These are phyloP conservation scores for Citrus mangshanensis DNA, from an alignment of 345 rosid species.

Conservation along the genomic window DNA sequence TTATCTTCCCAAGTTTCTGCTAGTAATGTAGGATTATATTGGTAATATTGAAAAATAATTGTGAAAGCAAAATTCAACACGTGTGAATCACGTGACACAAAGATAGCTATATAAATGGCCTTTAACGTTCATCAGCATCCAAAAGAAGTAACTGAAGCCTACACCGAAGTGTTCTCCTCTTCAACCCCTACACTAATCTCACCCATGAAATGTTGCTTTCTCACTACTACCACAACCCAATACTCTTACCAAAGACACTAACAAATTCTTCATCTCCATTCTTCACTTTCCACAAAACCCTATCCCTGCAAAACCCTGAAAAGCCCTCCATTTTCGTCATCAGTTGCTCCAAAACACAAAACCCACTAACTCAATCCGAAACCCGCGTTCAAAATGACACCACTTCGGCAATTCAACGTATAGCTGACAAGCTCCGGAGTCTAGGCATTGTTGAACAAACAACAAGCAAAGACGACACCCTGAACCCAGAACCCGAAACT, in stretches of 20 bases:
- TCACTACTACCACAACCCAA: conserved; percentile 21
- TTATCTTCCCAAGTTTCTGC: no score
- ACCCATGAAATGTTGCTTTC: conserved; percentile 45
- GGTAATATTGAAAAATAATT: no score
- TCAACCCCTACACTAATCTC: neutral
- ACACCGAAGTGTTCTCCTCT: neutral
- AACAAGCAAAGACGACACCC: conserved; percentile 2
- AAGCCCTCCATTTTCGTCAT: conserved; percentile 24
- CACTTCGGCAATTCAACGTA: conserved; percentile 74
- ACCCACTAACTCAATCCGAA: conserved; percentile 26
- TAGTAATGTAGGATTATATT: no score
- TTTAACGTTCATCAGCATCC: neutral
- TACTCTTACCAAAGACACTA: conserved; percentile 28
- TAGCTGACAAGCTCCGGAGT: conserved; percentile 91
- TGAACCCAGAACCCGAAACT: neutral
- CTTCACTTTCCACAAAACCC: conserved; percentile 19
- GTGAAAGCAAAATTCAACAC: neutral
- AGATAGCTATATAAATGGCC: neutral
- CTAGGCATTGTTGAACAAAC: conserved; percentile 64
- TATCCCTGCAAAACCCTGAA: conserved; percentile 11
- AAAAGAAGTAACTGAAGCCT: neutral
- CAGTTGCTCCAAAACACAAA: neutral
- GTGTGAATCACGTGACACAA: conserved; percentile 3
- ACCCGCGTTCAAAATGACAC: conserved; percentile 43
- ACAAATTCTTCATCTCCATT: conserved; percentile 18